Evolutionary conservation across 768 basidiomycete genomes (phyloP).

Genomic region (Boletellus emodensis): DNA sequence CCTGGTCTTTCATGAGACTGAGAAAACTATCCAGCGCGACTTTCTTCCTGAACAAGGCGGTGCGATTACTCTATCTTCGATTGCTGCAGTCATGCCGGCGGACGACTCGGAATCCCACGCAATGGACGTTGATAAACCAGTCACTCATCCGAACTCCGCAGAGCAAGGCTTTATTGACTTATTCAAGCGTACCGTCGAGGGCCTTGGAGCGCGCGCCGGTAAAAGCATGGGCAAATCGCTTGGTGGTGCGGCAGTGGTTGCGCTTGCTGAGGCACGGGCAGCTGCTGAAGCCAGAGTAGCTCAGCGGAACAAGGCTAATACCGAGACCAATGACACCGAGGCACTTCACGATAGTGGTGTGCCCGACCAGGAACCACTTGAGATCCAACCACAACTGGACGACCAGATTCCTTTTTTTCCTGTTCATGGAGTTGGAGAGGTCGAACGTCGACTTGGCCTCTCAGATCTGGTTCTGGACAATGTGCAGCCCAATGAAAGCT

Average conservation of each 20-base stretch:
- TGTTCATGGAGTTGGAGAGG: conserved; percentile 2
- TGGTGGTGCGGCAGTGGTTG: conserved; percentile 46
- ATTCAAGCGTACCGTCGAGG: conserved; percentile 71
- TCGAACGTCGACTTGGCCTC: conserved; percentile 46
- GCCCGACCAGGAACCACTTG: conserved; percentile 4
- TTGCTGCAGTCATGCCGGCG: neutral
- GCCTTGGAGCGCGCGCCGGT: conserved; percentile 52
- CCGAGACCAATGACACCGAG: conserved; percentile 21
- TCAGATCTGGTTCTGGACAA: conserved; percentile 54
- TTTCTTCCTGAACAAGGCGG: conserved; percentile 4
- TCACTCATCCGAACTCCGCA: conserved; percentile 6
- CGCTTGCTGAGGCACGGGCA: conserved; percentile 63
- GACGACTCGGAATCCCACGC: conserved; percentile 21
- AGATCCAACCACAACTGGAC: conserved; percentile 1
- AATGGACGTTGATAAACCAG: conserved; percentile 20
- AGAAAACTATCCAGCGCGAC: conserved; percentile 2
- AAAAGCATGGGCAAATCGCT: conserved; percentile 63
- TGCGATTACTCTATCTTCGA: neutral
- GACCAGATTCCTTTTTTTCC: neutral
- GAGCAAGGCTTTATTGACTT: conserved; percentile 54
- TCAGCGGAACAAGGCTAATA: conserved; percentile 53
- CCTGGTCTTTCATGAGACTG: conserved; percentile 12
- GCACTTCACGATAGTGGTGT: conserved; percentile 20
- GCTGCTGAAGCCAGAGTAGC: conserved; percentile 68
- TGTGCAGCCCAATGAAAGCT: conserved; percentile 19